Evolutionary conservation across 129 eudicot genomes (phyloP), one percentile per base, ranked within the genome.

Genomic region (Calendula officinalis): DNA sequence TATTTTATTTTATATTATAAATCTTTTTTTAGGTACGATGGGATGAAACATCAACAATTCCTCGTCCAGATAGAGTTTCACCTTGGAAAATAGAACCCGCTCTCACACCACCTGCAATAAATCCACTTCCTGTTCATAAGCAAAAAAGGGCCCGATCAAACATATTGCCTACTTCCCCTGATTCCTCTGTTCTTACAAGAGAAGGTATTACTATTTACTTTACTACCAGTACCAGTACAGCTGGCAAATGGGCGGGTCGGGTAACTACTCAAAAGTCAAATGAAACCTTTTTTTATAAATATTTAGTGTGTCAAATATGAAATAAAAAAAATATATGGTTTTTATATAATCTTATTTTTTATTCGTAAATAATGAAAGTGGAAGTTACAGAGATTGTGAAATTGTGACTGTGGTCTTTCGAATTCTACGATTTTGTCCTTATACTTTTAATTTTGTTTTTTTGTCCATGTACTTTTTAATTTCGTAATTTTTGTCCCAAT

Each of bases 11-110:
- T 34, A 13, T 36, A 7, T 36, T 6, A 58, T 57, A 5, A 40
- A 32, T 37, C n/a, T 14, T 17, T 56, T 27, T 65, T 7, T 36
- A 91, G 97, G 97, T 91, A 60, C 84, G 90, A 16, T 91, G 97
- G 97, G 97, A 91, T 80, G 97, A 91, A 87, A 82, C 82, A 61
- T 80, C 97, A 3, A 72, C 75, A 41, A 76, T 84, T 57, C 77
- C 90, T 70, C 87, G 97, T 9, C 97, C 97, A 17, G 97, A 87
- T 17, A 84, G 94, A 53, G 97, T 87, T 34, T 91, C 97, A 1
- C 94, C 97, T 3, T 91, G 97, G 97, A 80, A 91, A 71, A 80
- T 87, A 64, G 97, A 91, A 62, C 97, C 91, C n/a, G 91, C 96
- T 34, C 72, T 84, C 68, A 62, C 82, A 59, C 95, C 90, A 8